These are phyloP conservation scores for Epichloe uncinata DNA, from an alignment of 2,329 filamentous ascomycete species.

Conservation along the genomic window DNA sequence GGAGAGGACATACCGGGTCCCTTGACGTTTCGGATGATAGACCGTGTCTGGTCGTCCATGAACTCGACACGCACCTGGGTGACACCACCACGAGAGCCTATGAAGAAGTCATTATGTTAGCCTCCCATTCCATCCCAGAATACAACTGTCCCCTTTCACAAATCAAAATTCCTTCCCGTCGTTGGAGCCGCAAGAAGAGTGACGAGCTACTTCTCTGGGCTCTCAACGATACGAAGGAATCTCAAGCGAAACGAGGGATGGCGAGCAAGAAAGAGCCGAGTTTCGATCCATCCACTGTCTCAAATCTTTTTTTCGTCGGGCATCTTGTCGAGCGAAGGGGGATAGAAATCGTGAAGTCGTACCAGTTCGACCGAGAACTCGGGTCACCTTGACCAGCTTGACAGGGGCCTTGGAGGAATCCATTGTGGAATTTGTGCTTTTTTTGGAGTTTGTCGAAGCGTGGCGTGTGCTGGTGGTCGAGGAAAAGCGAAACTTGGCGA, in stretches of 20 bases:
- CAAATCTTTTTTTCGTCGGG: background rate
- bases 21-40: slow-evolving; percentile 99
- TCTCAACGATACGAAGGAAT: background rate
- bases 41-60: slow-evolving; percentile 98
- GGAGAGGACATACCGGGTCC: slow-evolving; percentile 71
- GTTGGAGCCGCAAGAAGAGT: background rate
- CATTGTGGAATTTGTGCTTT: slow-evolving; percentile 40
- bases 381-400: slow-evolving; percentile 99
- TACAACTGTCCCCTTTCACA: background rate
- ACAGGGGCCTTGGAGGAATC: slow-evolving; percentile 89
- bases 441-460: slow-evolving; percentile 10
- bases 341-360: slow-evolving; percentile 27
- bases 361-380: slow-evolving; percentile 97
- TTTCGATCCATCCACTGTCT: background rate
- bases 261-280: slow-evolving; percentile 1
- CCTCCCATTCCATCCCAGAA: background rate
- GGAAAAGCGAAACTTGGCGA: slow-evolving; percentile 8
- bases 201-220: background rate
- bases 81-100: slow-evolving; percentile 98
- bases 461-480: slow-evolving; percentile 2
- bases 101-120: slow-evolving; percentile 9
- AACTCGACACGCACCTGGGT: slow-evolving; percentile 99
- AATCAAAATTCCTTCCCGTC: background rate
- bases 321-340: background rate
- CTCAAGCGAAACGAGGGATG: background rate